These are phyloP conservation scores for Plasmodium reichenowi DNA, from an alignment of 169 alveolate species.

Conservation along the genomic window DNA sequence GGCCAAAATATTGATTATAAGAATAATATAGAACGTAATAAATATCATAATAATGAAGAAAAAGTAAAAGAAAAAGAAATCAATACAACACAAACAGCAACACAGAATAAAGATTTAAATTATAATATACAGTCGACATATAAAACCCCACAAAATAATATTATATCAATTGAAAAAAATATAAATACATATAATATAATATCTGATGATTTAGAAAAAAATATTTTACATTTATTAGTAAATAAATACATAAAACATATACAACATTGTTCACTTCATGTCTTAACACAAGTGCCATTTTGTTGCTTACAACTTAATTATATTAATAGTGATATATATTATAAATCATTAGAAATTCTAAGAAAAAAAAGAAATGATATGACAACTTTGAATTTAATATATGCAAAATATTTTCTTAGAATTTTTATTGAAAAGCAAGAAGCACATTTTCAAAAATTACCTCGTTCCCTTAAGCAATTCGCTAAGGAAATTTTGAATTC, in stretches of 20 bases:
- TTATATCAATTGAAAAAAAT: background rate
- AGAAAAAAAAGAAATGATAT: constrained; percentile 49
- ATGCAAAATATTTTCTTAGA: constrained; percentile 76
- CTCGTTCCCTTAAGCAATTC: constrained; percentile 62
- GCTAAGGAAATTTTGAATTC: constrained; percentile 72
- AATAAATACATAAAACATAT: constrained; percentile 47
- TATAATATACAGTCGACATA: background rate
- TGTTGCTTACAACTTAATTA: constrained; percentile 70
- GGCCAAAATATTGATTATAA: background rate
- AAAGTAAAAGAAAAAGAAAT: background rate
- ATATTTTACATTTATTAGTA: constrained; percentile 51
- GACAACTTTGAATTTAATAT: constrained; percentile 73
- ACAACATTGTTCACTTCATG: constrained; percentile 68
- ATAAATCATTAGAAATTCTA: constrained; percentile 65
- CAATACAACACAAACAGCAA: background rate
- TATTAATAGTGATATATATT: constrained; percentile 48
- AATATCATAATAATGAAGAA: background rate
- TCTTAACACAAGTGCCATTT: constrained; percentile 77
- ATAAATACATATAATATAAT: constrained; percentile 3
- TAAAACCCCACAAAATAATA: background rate
- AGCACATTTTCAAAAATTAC: constrained; percentile 69
- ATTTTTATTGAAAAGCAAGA: constrained; percentile 75
- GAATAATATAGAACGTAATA: background rate
- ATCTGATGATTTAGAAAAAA: constrained; percentile 46
- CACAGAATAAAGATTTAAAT: background rate